Base-by-base conservation (phyloP, 441 rosid species). In the Gossypium schwendimanii region DNA sequence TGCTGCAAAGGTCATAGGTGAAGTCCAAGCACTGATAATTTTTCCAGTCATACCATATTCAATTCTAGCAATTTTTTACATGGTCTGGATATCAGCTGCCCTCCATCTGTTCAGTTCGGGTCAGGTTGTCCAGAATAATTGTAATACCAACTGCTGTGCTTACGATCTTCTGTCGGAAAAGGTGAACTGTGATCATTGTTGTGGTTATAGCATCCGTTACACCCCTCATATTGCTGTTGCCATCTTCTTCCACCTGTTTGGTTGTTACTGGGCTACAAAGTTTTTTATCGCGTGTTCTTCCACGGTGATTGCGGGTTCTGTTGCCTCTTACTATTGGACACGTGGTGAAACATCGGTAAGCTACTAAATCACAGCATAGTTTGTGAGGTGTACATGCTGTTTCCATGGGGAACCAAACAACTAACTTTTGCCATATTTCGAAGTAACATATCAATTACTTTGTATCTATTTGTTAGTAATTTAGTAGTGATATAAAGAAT, bases 1-100 rank as follows among this genome's bases (percentile, higher is more conserved):
- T 62, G 98, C 98, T 76, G 98, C 99, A 12, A 95, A 95, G 81
- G 96, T 95, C 71, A 88, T 95, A 24, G 96, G 98, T 80, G 99
- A 95, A 87, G 97, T 91, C 79, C 98, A 86, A 78, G 99, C 98
- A 1, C 89, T 95, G 76, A 88, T 95, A 61, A 87, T 95, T 64
- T 95, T 87, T 81, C 98, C 99, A 1, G 76, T 88, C 80, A 84
- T 92, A 65, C 99, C 98, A 44, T 91, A 87, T 71, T 78, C 74
- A 0, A 77, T 91, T 75, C 97, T 95, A 9, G 98, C 89, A 7
- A 73, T 95, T 66, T 95, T 95, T 85, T 95, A 89, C 77, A 92
- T 92, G 99, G 86, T 92, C 84, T 95, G 98, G 98, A 75, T 90
- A 70, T 87, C 96, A 7, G 98, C 98, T 55, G 93, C 93, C 60